phyloP scores from a whole-genome alignment of 306 rosid species.

The Carpinus viminea region DNA sequence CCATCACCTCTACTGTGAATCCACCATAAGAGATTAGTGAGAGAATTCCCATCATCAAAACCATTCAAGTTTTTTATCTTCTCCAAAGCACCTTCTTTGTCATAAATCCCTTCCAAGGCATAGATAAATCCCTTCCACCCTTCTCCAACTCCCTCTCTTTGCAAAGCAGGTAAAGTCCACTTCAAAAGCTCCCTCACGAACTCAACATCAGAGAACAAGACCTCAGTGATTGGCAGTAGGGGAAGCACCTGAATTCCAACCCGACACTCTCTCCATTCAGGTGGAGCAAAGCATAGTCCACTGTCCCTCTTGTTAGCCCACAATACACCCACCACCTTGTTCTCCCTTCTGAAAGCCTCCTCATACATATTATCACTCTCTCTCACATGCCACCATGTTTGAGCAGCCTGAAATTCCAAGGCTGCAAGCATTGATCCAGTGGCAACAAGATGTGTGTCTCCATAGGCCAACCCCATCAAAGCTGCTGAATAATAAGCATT shows the following conservation, averaged over 20 bases:
- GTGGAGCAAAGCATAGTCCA: conserved; percentile 85
- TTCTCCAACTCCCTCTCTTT: conserved; percentile 39
- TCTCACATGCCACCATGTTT: conserved; percentile 84
- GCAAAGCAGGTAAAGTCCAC: conserved; percentile 71
- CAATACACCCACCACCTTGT: too few relatives aligned
- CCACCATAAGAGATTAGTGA: conserved; percentile 82
- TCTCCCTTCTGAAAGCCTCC: too few relatives aligned
- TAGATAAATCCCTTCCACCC: too few relatives aligned
- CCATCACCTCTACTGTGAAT: conserved; percentile 58
- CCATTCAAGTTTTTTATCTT: conserved; percentile 49
- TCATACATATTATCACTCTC: conserved; percentile 24
- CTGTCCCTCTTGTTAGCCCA: conserved; percentile 52
- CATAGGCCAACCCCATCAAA: conserved; percentile 72
- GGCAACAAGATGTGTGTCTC: conserved; percentile 56
- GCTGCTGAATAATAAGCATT: conserved; percentile 84
- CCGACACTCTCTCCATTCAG: conserved; percentile 68
- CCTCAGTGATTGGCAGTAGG: conserved; percentile 61
- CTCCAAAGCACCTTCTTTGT: conserved; percentile 48
- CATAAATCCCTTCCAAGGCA: background rate
- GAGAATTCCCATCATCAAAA: conserved; percentile 73
- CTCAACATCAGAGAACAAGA: conserved; percentile 50
- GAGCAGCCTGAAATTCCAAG: conserved; percentile 66
- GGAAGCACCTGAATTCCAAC: conserved; percentile 83
- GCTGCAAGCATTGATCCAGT: conserved; percentile 63
- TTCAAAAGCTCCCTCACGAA: conserved; percentile 68